Evolutionary conservation across 1,139 yeast genomes (phyloP).

Genomic region (Magnusiomyces sp.): DNA sequence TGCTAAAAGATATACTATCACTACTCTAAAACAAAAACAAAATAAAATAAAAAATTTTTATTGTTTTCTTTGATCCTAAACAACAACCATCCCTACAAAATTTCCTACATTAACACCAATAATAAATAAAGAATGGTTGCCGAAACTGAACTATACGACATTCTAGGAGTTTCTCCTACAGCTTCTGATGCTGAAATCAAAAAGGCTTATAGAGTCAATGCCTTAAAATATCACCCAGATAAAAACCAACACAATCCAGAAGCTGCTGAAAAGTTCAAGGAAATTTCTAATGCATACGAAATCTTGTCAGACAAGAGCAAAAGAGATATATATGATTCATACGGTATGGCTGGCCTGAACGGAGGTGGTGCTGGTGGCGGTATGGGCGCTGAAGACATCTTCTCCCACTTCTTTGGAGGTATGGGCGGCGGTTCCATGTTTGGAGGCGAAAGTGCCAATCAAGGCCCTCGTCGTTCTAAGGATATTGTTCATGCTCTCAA

Average conservation of each 20-base stretch:
- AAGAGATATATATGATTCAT: conserved; percentile 80
- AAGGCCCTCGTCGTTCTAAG: conserved; percentile 67
- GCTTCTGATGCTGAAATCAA: conserved; percentile 83
- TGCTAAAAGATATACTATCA: not conserved
- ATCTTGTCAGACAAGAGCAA: conserved; percentile 77
- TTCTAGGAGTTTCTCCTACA: conserved; percentile 67
- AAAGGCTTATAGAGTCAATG: conserved; percentile 90
- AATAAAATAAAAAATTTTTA: not conserved
- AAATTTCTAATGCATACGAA: conserved; percentile 76
- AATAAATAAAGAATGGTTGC: conserved; percentile 56
- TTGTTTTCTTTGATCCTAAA: not conserved
- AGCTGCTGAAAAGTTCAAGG: conserved; percentile 95
- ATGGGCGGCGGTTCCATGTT: conserved; percentile 31
- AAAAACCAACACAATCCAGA: conserved; percentile 60
- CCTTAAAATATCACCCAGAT: conserved; percentile 92
- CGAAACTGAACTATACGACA: conserved; percentile 82
- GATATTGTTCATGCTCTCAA: conserved; percentile 85
- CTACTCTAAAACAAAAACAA: not conserved
- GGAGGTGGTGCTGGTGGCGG: conserved; percentile 76
- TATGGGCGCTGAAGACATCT: conserved; percentile 73
- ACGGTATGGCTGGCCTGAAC: conserved; percentile 85
- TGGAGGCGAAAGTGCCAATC: conserved; percentile 55
- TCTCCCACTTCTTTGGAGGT: conserved; percentile 78
- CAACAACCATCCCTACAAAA: not conserved
- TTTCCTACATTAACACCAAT: not conserved